These are phyloP conservation scores for Paramecium pentaurelia DNA, from an alignment of 73 alveolate species.

Conservation along the genomic window DNA sequence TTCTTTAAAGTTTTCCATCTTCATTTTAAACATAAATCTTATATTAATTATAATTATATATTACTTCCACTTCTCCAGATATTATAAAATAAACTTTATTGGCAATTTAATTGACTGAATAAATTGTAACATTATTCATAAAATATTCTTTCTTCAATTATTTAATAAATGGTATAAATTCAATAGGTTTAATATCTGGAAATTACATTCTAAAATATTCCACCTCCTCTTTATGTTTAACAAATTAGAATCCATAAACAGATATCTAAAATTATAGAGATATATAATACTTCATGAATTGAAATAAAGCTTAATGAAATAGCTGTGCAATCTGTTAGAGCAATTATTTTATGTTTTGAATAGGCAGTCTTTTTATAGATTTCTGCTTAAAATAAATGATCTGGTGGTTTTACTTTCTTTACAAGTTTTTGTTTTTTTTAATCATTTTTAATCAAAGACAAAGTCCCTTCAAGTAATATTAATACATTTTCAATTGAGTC, in stretches of 20 bases:
- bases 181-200: neutral
- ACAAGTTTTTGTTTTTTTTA: neutral
- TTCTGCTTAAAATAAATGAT: neutral
- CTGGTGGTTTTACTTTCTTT: neutral
- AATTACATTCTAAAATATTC: neutral
- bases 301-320: neutral
- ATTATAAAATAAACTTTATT: neutral
- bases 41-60: neutral
- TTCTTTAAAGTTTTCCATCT: neutral
- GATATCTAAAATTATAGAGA: neutral
- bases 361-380: neutral
- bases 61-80: constrained; percentile 18
- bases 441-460: neutral
- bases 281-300: neutral
- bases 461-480: neutral
- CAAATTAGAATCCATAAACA: neutral
- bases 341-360: neutral
- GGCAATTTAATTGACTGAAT: neutral
- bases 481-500: neutral
- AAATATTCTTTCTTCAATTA: neutral
- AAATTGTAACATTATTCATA: neutral
- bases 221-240: neutral
- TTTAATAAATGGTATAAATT: neutral
- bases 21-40: neutral
- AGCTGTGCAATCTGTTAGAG: neutral